Evolutionary conservation across 768 basidiomycete genomes (phyloP).

Genomic region (Lactarius pseudohatsudake): DNA sequence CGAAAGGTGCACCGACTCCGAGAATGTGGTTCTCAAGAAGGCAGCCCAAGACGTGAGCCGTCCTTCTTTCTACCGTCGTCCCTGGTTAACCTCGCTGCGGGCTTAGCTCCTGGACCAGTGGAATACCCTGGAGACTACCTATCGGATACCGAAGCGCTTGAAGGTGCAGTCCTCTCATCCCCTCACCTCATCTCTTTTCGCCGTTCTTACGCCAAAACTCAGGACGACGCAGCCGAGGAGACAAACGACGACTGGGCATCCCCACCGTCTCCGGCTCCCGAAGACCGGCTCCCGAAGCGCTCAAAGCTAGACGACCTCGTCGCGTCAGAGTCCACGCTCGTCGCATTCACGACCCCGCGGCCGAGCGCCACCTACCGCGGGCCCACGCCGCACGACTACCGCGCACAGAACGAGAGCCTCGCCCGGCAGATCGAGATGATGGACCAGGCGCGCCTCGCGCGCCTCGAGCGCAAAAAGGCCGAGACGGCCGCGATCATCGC

Average conservation of each 20-base stretch:
- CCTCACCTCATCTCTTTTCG: too few species aligned
- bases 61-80: not conserved
- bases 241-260: slow-evolving; percentile 4
- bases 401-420: not conserved
- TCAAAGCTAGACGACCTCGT: slow-evolving; percentile 28
- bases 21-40: slow-evolving; percentile 54
- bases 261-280: slow-evolving; percentile 19
- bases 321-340: slow-evolving; percentile 13
- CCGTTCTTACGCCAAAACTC: not conserved
- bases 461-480: slow-evolving; percentile 28
- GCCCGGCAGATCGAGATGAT: not conserved
- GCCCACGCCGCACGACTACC: not conserved
- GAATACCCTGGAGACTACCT: slow-evolving; percentile 72
- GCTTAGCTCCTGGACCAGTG: slow-evolving; percentile 75
- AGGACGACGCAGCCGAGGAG: slow-evolving; percentile 35
- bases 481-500: slow-evolving; percentile 45
- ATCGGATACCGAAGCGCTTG: slow-evolving; percentile 80
- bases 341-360: slow-evolving; percentile 22
- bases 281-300: slow-evolving; percentile 31
- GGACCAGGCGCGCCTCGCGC: slow-evolving; percentile 19
- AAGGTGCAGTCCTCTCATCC: slow-evolving; percentile 37
- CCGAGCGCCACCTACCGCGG: not conserved
- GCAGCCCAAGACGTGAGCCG: slow-evolving; percentile 61
- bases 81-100: not conserved
- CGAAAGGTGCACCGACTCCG: slow-evolving; percentile 49